These are phyloP conservation scores for Shiraia sp. DNA, from an alignment of 2,329 filamentous ascomycete species.

Conservation along the genomic window DNA sequence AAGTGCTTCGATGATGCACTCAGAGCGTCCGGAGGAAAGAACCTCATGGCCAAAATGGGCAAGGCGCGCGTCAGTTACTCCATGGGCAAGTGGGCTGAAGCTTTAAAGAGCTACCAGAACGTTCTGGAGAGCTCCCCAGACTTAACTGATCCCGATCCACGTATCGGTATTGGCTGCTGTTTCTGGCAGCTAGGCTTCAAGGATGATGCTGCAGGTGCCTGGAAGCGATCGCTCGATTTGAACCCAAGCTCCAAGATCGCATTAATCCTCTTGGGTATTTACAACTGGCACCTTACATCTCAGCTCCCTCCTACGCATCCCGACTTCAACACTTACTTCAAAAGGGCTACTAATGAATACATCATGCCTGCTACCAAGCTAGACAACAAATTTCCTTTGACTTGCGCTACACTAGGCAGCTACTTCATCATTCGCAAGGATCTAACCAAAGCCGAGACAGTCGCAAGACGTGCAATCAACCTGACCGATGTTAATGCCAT, in stretches of 20 bases:
- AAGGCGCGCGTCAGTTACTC: conserved; percentile 87
- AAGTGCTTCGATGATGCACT: conserved; percentile 96
- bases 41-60: conserved; percentile 90
- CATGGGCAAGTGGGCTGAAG: conserved; percentile 81
- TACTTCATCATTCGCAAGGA: conserved; percentile 87
- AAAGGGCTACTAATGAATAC: conserved; percentile 91
- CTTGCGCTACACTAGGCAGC: conserved; percentile 84
- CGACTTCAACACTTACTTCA: conserved; percentile 83
- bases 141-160: conserved; percentile 88
- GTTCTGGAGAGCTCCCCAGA: conserved; percentile 84
- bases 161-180: conserved; percentile 95
- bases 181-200: conserved; percentile 97
- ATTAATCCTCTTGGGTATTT: conserved; percentile 86
- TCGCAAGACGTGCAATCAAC: conserved; percentile 92
- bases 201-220: conserved; percentile 86
- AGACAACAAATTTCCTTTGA: conserved; percentile 87
- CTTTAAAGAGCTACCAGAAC: conserved; percentile 83
- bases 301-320: conserved; percentile 82
- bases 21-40: conserved; percentile 79
- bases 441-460: conserved; percentile 77
- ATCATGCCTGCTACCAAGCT: conserved; percentile 92
- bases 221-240: conserved; percentile 84
- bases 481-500: conserved; percentile 95
- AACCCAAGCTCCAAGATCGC: conserved; percentile 85
- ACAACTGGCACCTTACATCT: conserved; percentile 84